Evolutionary conservation across 139 green algal genomes (phyloP), one percentile per base, ranked within the genome.

Genomic region (Coelastrella sp.): DNA sequence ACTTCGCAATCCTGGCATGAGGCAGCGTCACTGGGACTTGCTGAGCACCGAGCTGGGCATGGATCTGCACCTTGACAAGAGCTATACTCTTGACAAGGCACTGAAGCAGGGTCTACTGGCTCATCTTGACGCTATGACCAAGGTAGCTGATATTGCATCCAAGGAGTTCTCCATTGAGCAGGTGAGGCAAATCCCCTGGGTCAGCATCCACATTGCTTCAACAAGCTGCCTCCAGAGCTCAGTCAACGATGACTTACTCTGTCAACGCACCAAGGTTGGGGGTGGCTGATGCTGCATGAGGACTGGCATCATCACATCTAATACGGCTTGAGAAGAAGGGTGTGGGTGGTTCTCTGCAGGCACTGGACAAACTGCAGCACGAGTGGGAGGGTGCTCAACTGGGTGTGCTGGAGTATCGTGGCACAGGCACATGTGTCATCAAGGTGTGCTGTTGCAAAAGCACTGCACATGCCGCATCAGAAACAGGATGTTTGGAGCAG

Each of bases 131-230:
- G 22, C 80, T 17, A 95, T 97, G 92, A 95, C 90, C 78, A 94
- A 94, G 84, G 90, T 97, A 11, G 91, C 91, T 25, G 94, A 97
- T 70, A 90, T 96, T 11, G 96, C 96, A 25, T 93, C 92, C 78
- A 98, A 98, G 92, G 96, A 98, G 93, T 97, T 94, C 90, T 87
- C 82, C 24, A 98, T 98, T 85, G 96, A 98, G 91, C 85, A 94
- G 92, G 91, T 94, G 85, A 6, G 90, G 12, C 5, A 7, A 49
- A 49, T 3, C 35, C 35, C 35, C 35, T 49, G 35, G 35, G 3
- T 24, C 24, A 10, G 35, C 35, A 49, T 49, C 35, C 35, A 5
- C 35, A 49, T 49, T 49, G 35, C 3, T 49, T 49, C 35, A 49
- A 49, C 35, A 49, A 49, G 35, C 35, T 3, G 35, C 35, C 35